These are phyloP conservation scores for Poa annua DNA, from an alignment of 176 grass and related monocot species.

Conservation along the genomic window DNA sequence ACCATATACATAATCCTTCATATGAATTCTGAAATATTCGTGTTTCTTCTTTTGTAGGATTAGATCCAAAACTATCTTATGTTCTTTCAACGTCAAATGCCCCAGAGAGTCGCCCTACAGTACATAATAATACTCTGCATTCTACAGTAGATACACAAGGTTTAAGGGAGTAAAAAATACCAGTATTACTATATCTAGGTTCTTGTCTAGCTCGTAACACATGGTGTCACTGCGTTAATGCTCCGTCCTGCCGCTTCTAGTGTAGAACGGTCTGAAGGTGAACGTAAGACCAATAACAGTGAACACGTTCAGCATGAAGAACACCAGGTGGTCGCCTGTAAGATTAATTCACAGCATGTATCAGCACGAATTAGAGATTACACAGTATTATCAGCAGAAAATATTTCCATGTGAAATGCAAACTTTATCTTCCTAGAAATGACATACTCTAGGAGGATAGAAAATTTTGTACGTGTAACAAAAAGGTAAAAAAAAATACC, in stretches of 20 bases:
- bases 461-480: background rate
- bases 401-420: background rate
- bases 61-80: background rate
- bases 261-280: slow-evolving; percentile 54
- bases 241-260: slow-evolving; percentile 23
- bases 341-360: slow-evolving; percentile 8
- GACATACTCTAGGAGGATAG: background rate
- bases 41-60: background rate
- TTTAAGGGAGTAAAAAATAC: background rate
- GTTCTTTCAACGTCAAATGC: background rate
- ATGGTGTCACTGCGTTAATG: slow-evolving; percentile 9
- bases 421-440: background rate
- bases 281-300: slow-evolving; percentile 37
- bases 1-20: background rate
- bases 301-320: slow-evolving; percentile 59
- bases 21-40: background rate
- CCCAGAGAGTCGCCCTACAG: background rate
- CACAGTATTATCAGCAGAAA: background rate
- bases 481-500: slow-evolving; percentile 33
- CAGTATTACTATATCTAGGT: background rate
- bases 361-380: slow-evolving; percentile 7
- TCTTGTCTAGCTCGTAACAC: background rate
- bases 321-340: slow-evolving; percentile 65
- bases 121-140: background rate
- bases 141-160: background rate